Conservation (phyloP, 2,329 filamentous ascomycete species). For the Rutstroemia sp. region DNA sequence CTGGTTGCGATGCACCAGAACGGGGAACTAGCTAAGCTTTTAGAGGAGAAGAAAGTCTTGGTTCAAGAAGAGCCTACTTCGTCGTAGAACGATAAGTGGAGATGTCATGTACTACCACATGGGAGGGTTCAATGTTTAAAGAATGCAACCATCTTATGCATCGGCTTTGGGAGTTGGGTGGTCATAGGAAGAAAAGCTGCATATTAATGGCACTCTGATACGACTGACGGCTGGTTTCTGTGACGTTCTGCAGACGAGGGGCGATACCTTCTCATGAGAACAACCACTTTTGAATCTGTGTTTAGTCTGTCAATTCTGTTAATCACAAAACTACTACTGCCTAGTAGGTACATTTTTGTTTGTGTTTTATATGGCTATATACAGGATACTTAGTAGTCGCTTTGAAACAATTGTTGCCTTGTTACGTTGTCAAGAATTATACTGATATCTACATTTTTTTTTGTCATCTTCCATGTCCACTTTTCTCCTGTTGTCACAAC, state of each 20-base stretch:
- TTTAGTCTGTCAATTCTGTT: too few species aligned
- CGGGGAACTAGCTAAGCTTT: conserved; percentile 81
- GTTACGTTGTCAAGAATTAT: too few species aligned
- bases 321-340: too few species aligned
- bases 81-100: neutral
- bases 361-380: too few species aligned
- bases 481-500: too few species aligned
- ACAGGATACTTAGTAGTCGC: too few species aligned
- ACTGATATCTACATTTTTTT: too few species aligned
- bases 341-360: too few species aligned
- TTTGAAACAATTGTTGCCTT: too few species aligned
- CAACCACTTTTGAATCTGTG: too few species aligned
- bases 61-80: conserved; percentile 27
- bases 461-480: too few species aligned
- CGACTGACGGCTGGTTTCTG: neutral
- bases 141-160: neutral
- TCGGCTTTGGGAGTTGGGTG: neutral
- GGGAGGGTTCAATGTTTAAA: neutral
- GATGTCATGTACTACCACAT: neutral
- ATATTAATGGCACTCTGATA: neutral
- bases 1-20: conserved; percentile 96
- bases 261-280: too few species aligned
- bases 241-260: neutral
- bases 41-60: conserved; percentile 89
- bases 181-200: neutral